These are phyloP conservation scores for Globisporangium canariense DNA, from an alignment of 352 stramenopile species.

Conservation along the genomic window DNA sequence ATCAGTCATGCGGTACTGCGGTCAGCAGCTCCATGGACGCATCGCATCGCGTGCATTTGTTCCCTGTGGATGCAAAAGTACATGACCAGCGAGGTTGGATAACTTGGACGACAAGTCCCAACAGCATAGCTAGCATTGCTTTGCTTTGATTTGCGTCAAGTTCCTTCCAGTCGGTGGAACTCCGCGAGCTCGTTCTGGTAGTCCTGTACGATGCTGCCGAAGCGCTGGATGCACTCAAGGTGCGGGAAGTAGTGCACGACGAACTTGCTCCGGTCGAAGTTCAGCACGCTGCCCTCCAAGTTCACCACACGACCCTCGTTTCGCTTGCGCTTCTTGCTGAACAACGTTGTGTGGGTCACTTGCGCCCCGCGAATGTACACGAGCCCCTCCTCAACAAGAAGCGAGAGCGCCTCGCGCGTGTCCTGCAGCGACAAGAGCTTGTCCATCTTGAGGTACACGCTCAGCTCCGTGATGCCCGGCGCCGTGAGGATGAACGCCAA, in stretches of 20 bases:
- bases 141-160: neutral
- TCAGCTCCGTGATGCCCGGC: constrained; percentile 63
- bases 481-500: constrained; percentile 47
- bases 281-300: constrained; percentile 37
- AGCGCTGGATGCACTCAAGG: constrained; percentile 75
- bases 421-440: constrained; percentile 69
- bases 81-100: neutral
- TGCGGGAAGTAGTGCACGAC: constrained; percentile 75
- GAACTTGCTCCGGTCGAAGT: constrained; percentile 44
- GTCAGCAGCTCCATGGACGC: too few species aligned
- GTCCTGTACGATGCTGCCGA: constrained; percentile 73
- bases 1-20: too few species aligned
- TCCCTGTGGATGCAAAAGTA: neutral
- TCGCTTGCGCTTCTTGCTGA: constrained; percentile 19
- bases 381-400: constrained; percentile 70
- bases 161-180: constrained; percentile 15
- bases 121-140: neutral
- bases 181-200: constrained; percentile 51
- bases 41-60: too few species aligned
- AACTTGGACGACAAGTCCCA: neutral
- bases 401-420: constrained; percentile 58
- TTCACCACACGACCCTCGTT: constrained; percentile 31
- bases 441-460: constrained; percentile 48
- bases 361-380: constrained; percentile 53
- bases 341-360: constrained; percentile 22